Base-by-base conservation (phyloP, 2,329 filamentous ascomycete species). In the Teratosphaeria gauchensis region DNA sequence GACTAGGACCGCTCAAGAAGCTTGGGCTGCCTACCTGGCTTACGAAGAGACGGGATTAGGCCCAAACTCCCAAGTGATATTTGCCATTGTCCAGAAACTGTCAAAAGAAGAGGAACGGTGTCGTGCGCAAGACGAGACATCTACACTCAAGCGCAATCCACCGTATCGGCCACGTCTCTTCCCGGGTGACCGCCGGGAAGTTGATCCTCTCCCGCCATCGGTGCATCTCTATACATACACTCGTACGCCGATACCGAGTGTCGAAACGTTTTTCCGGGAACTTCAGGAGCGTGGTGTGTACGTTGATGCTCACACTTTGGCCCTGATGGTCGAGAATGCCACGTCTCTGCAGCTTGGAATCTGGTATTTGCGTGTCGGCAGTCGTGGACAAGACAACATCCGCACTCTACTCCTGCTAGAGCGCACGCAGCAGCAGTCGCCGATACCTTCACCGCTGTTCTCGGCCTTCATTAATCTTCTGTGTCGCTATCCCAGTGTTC, bases 141-240 rank as follows among this genome's bases (percentile, higher is more conserved):
- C 53, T 5, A 53, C 30, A 21, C 9, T 16, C 5, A 38, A 51
- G 11, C 35, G 21, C 9, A 24, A 53, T 6, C 9, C 31, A 30
- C 30, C 4, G 9, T 30, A 35, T 9, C 16, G 28, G 11, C 21
- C 56, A 51, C 52, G 66, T 58, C 30, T 77, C 14, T 67, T 82
- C 1, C 83, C 86, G 5, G 87, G 87, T 12, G 86, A 89, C 64
- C 76, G 75, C 46, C 76, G 72, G 59, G 83, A 85, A 66, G 74
- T 81, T 9, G 72, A 77, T 51, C 75, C 82, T 4, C 77, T 83
- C 21, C 74, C 84, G 21, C 78, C 82, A 58, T 71, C 88, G 79
- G 70, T 80, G 78, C 66, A 87, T 59, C 80, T 85, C n/a, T 82
- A 85, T 57, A 87, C 88, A 59, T 83, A 82, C 63, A 80, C 83